Percentiles rank a stretch among this genome's conserved stretches.
These are phyloP conservation scores for Saccharomycopsis amapae DNA, from an alignment of 805 yeast genomes.

Conservation along the genomic window DNA sequence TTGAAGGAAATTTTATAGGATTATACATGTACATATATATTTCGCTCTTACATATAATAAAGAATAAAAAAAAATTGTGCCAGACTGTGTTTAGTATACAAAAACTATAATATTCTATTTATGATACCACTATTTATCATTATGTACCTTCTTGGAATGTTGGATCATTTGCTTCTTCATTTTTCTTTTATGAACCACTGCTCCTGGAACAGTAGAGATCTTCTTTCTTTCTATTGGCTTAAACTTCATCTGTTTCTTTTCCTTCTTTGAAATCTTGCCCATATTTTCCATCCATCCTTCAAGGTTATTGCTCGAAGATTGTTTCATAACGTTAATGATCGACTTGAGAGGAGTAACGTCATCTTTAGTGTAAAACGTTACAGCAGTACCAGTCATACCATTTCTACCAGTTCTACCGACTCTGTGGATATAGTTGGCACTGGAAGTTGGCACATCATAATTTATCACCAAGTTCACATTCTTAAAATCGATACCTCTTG, in stretches of 20 bases:
- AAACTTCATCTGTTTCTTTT: slow-evolving; percentile 53
- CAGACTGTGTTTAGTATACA: neutral
- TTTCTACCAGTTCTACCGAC: slow-evolving; percentile 99
- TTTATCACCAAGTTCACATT: slow-evolving; percentile 92
- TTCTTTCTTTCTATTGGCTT: slow-evolving; percentile 57
- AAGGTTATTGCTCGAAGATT: slow-evolving; percentile 56
- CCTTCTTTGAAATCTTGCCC: slow-evolving; percentile 55
- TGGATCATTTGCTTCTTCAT: slow-evolving; percentile 64
- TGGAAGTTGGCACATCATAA: slow-evolving; percentile 90
- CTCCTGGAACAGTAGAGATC: slow-evolving; percentile 78
- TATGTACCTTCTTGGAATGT: slow-evolving; percentile 61
- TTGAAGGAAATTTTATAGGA: slow-evolving; percentile 50
- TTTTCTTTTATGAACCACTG: slow-evolving; percentile 56
- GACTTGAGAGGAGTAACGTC: slow-evolving; percentile 72
- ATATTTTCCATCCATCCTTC: slow-evolving; percentile 78
- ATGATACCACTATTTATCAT: neutral
- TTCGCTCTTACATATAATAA: too few relatives aligned
- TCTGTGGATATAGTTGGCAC: slow-evolving; percentile 94
- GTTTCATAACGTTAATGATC: slow-evolving; percentile 90
- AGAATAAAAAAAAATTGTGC: too few relatives aligned
- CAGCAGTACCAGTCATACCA: slow-evolving; percentile 77
- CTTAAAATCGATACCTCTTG: slow-evolving; percentile 96
- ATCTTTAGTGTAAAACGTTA: slow-evolving; percentile 89
- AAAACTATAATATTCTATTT: neutral
- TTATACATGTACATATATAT: too few relatives aligned